Evolutionary conservation across 768 basidiomycete genomes (phyloP), one percentile per base, ranked within the genome.

Genomic region (Candolleomyces aberdarensis): DNA sequence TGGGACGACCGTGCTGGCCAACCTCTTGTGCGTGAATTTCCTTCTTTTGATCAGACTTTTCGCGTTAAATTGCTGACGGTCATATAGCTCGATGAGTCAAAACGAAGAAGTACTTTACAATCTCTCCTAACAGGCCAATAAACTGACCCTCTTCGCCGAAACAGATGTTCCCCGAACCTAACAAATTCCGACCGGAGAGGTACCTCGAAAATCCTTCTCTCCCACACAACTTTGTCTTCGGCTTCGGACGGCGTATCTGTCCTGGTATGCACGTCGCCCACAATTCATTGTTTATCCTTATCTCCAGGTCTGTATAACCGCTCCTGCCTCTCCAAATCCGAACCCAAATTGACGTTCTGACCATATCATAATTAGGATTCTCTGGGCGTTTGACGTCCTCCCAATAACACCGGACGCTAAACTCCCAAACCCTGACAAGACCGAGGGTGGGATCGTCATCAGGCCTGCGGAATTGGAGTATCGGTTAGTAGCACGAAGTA

Each of bases 241-340:
- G 69, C 5, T 72, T 72, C 32, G 71, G 71, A 44, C 65, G 69
- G 3, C 64, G 71, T 13, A 69, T 70, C n/a, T 72, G 69, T 41
- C 71, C 71, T 3, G 69, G 71, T 1, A 67, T 70, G 65, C 67
- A 70, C 29, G 62, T 70, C 41, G 71, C 70, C 2, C 65, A 67
- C 57, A 67, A 72, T 39, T 69, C 69, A 0, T 48, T 72, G 5
- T 68, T 64, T 50, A 67, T 71, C 14, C 50, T 69, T 3, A 64
- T 71, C 26, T 57, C 68, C 22, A 64, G 66, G 69, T 70, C 47
- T 49, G 63, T 62, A 43, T 39, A 3, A 1, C 26, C 26, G 26
- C 26, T 26, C 3, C 11, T 11, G 11, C 5, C 36, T 36, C 36
- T 36, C 11, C 36, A 11, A 36, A 36, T 36, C 6, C 11, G 8